phyloP scores from a whole-genome alignment of 192 early-diverging fungal species.

The Podila epigama region DNA sequence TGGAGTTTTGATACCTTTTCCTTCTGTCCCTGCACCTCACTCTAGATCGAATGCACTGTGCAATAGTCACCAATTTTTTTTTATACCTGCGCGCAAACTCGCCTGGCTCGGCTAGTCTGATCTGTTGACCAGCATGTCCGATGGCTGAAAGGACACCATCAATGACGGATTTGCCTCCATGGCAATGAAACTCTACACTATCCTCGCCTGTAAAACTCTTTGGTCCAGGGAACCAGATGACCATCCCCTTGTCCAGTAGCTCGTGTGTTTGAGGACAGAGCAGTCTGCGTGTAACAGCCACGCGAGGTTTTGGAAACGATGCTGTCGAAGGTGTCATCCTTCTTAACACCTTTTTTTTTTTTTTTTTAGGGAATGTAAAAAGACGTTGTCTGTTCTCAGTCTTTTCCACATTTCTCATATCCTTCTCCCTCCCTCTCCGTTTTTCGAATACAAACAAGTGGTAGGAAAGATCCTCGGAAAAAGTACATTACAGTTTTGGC shows the following conservation, averaged over 20 bases:
- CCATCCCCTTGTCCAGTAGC: constrained; percentile 66
- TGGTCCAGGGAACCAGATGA: constrained; percentile 68
- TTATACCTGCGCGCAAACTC: constrained; percentile 75
- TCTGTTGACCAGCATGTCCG: constrained; percentile 30
- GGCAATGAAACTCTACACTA: constrained; percentile 76
- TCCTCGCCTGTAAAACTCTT: constrained; percentile 81
- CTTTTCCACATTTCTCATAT: too few species aligned
- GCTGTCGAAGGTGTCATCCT: constrained; percentile 35
- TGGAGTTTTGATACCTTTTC: too few species aligned
- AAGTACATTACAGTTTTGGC: constrained; percentile 53
- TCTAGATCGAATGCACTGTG: background rate
- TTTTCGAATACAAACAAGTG: too few species aligned
- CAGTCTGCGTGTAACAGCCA: constrained; percentile 54
- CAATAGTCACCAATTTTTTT: background rate
- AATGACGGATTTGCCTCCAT: constrained; percentile 77
- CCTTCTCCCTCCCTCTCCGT: too few species aligned
- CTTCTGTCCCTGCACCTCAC: too few species aligned
- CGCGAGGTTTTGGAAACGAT: constrained; percentile 49
- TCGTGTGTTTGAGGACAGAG: constrained; percentile 50
- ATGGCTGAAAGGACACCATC: constrained; percentile 63
- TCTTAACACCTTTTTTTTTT: constrained; percentile 9
- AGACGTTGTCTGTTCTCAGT: too few species aligned
- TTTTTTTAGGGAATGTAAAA: too few species aligned
- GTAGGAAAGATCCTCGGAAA: background rate
- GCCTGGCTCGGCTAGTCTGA: constrained; percentile 76